These are phyloP conservation scores for Ocimum tenuiflorum DNA, from an alignment of 257 asterid species.

Conservation along the genomic window DNA sequence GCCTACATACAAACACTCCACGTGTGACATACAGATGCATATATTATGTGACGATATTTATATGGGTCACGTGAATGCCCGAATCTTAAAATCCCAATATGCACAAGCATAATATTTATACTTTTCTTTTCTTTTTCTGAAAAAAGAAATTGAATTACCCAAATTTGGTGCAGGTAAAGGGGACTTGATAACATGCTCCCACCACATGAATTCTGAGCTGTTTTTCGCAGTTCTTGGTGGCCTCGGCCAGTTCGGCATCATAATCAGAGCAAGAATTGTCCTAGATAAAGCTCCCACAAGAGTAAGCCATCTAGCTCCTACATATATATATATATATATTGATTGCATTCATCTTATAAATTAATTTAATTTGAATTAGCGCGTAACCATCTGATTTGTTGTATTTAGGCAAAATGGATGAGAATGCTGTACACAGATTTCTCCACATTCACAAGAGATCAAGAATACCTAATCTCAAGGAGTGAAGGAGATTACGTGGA, in stretches of 20 bases:
- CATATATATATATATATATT: neutral
- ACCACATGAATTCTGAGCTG: conserved; percentile 33
- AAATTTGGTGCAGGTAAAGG: conserved; percentile 40
- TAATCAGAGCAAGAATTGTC: conserved; percentile 48
- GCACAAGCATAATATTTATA: too few relatives aligned
- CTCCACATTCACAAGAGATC: conserved; percentile 37
- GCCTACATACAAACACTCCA: neutral
- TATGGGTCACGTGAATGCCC: neutral
- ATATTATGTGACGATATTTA: too few relatives aligned
- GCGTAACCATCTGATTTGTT: too few relatives aligned
- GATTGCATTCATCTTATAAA: neutral
- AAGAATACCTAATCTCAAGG: conserved; percentile 43
- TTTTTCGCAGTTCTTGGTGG: conserved; percentile 56
- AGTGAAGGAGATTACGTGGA: conserved; percentile 41
- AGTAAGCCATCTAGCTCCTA: conserved; percentile 19
- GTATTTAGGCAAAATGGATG: conserved; percentile 42
- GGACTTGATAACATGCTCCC: conserved; percentile 41
- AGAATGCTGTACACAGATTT: conserved; percentile 40
- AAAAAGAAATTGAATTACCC: too few relatives aligned
- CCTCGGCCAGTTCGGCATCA: conserved; percentile 60
- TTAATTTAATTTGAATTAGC: neutral
- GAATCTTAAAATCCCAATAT: neutral
- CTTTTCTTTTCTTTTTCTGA: neutral
- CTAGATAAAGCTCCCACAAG: conserved; percentile 42
- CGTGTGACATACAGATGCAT: conserved; percentile 10